A percentile compares a stretch with the other conserved stretches of the same genome.
Evolutionary conservation across 1,284 basidiomycete genomes (phyloP).

Genomic region (Heterobasidion irregulare): DNA sequence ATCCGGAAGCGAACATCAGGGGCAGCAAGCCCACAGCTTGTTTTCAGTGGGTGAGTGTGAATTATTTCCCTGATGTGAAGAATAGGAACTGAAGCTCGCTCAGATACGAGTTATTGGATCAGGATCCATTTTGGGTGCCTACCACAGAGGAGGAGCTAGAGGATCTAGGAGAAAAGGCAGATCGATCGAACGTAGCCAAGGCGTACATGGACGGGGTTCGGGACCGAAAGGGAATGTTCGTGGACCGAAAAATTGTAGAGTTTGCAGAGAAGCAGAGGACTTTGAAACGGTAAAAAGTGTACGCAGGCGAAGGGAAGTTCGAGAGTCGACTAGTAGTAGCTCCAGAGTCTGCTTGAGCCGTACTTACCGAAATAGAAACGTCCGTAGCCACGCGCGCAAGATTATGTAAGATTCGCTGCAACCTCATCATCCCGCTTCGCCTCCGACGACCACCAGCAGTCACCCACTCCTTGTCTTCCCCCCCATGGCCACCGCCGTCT

Average conservation of each 20-base stretch:
- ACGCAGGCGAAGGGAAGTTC: not conserved
- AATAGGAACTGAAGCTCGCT: slow-evolving; percentile 31
- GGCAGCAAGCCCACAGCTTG: slow-evolving; percentile 92
- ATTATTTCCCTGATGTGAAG: not conserved
- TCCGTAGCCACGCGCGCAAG: not conserved
- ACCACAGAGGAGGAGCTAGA: slow-evolving; percentile 97
- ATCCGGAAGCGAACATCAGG: slow-evolving; percentile 96
- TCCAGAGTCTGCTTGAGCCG: too few relatives aligned
- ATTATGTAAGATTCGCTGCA: not conserved
- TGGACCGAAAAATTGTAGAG: slow-evolving; percentile 88
- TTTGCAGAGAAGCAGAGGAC: slow-evolving; percentile 96
- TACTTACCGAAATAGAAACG: too few relatives aligned
- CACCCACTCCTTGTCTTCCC: not conserved
- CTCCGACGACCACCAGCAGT: not conserved
- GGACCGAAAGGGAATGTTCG: slow-evolving; percentile 91
- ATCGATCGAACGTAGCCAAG: slow-evolving; percentile 91
- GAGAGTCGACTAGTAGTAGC: too few relatives aligned
- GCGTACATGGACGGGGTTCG: slow-evolving; percentile 90
- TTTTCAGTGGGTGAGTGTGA: slow-evolving; percentile 82
- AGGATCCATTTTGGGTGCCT: slow-evolving; percentile 99
- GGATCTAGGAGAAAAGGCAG: slow-evolving; percentile 94
- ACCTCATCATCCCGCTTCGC: not conserved
- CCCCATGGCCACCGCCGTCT: slow-evolving; percentile 4
- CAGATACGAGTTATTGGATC: slow-evolving; percentile 83
- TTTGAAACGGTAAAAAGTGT: slow-evolving; percentile 60